A percentile compares a stretch with the other conserved stretches of the same genome.
Evolutionary conservation across 2,329 filamentous ascomycete species (phyloP).

Genomic region (Aspergillus uvarum): DNA sequence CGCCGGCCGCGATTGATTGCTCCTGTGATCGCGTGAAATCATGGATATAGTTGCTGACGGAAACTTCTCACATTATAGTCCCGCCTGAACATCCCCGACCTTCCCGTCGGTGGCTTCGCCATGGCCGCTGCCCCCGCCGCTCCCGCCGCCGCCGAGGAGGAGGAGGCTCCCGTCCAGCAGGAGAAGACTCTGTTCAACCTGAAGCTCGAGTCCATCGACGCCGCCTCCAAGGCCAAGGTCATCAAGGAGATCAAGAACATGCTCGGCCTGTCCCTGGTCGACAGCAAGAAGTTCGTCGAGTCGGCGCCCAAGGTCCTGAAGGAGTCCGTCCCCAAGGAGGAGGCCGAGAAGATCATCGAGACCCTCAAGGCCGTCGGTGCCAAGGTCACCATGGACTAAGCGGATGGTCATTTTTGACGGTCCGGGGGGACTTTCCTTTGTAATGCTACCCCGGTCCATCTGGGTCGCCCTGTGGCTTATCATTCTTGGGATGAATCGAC

Average conservation of each 20-base stretch:
- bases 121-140: constrained; percentile 64
- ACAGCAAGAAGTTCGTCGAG: constrained; percentile 99
- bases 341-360: constrained; percentile 97
- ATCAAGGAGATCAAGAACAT: constrained; percentile 99
- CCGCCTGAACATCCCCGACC: constrained; percentile 95
- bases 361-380: constrained; percentile 91
- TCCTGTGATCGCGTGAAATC: neutral
- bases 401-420: constrained; percentile 6
- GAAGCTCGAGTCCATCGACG: constrained; percentile 88
- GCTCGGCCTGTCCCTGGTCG: constrained; percentile 91
- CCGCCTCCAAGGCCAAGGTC: constrained; percentile 90
- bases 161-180: constrained; percentile 82
- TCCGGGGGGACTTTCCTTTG: constrained; percentile 10
- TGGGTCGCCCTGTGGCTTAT: constrained; percentile 6
- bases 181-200: constrained; percentile 98
- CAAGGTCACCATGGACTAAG: constrained; percentile 83
- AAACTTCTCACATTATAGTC: constrained; percentile 55
- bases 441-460: constrained; percentile 10
- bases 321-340: constrained; percentile 97
- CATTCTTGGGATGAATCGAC: constrained; percentile 6
- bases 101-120: constrained; percentile 89
- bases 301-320: constrained; percentile 97
- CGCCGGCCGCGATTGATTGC: neutral
- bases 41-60: neutral
- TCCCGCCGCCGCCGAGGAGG: constrained; percentile 66